Percentiles rank a stretch among this genome's conserved stretches.
phyloP scores from a whole-genome alignment of 108 stramenopile species.

The Cyclotella atomus region DNA sequence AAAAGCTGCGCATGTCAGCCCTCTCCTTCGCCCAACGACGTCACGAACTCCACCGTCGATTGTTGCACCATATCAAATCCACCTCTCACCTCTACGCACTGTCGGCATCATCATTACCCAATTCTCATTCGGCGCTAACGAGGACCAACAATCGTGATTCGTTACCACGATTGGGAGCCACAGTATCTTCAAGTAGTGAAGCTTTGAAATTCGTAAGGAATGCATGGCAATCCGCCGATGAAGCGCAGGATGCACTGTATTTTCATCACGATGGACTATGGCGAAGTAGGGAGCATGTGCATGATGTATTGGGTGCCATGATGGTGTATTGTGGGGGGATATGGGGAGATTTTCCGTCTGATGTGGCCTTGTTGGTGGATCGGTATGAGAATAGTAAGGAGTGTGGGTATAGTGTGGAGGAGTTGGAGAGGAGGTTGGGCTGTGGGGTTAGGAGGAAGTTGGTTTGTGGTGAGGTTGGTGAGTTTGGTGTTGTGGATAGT shows the following conservation, averaged over 20 bases:
- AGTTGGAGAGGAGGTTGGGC: constrained; percentile 67
- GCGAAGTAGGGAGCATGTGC: constrained; percentile 62
- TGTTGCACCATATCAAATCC: constrained; percentile 66
- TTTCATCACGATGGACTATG: constrained; percentile 84
- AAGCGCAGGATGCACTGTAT: constrained; percentile 88
- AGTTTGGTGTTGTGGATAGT: constrained; percentile 4
- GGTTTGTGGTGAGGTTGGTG: constrained; percentile 77
- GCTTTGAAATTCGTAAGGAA: constrained; percentile 72
- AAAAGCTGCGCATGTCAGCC: constrained; percentile 72
- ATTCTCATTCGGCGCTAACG: constrained; percentile 10
- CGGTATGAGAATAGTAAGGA: constrained; percentile 68
- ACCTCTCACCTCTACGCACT: constrained; percentile 75
- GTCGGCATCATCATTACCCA: constrained; percentile 56
- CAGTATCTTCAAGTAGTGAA: constrained; percentile 56
- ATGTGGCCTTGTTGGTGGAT: constrained; percentile 68
- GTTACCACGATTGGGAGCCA: constrained; percentile 20
- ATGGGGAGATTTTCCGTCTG: constrained; percentile 78
- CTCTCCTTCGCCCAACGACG: constrained; percentile 85
- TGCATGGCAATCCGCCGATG: constrained; percentile 77
- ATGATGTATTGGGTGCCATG: constrained; percentile 80
- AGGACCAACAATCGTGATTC: neutral
- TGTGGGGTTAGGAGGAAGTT: constrained; percentile 82
- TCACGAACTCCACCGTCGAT: constrained; percentile 77
- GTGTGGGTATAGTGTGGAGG: constrained; percentile 49
- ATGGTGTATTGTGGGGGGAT: constrained; percentile 53